These are phyloP conservation scores for Penicillium sp. DNA, from an alignment of 2,329 filamentous ascomycete genomes.

Conservation along the genomic window DNA sequence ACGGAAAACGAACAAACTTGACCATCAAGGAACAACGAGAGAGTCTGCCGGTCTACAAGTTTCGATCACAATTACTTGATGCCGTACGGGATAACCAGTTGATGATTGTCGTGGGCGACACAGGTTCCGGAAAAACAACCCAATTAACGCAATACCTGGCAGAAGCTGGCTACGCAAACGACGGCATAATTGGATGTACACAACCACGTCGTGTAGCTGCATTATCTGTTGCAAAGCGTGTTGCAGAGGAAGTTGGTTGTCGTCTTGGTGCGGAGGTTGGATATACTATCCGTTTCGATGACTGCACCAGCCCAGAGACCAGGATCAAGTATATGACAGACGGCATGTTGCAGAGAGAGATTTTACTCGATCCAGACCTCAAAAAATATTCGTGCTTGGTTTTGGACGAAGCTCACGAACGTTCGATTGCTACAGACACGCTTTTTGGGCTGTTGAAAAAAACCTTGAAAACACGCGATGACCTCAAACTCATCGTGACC, in stretches of 20 bases:
- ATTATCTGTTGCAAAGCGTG: slow-evolving; percentile 96
- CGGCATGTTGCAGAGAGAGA: slow-evolving; percentile 94
- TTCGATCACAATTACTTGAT: slow-evolving; percentile 80
- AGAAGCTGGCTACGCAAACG: slow-evolving; percentile 82
- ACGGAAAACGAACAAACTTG: slow-evolving; percentile 83
- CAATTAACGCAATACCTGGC: slow-evolving; percentile 90
- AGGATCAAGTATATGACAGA: slow-evolving; percentile 99
- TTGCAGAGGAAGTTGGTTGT: slow-evolving; percentile 92
- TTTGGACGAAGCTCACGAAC: slow-evolving; percentile 96
- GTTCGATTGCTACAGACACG: slow-evolving; percentile 93
- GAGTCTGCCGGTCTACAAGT: slow-evolving; percentile 81
- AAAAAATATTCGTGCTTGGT: slow-evolving; percentile 93
- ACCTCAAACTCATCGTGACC: slow-evolving; percentile 93
- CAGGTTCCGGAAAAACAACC: slow-evolving; percentile 85
- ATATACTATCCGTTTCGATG: slow-evolving; percentile 96
- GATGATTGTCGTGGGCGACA: slow-evolving; percentile 94
- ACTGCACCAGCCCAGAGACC: slow-evolving; percentile 80
- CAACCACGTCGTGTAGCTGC: slow-evolving; percentile 95
- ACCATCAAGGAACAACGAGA: slow-evolving; percentile 95
- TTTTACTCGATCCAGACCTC: slow-evolving; percentile 85
- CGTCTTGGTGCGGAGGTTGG: slow-evolving; percentile 87
- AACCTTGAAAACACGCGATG: slow-evolving; percentile 76
- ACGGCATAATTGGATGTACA: slow-evolving; percentile 90
- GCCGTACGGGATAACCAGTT: slow-evolving; percentile 86
- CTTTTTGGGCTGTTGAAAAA: slow-evolving; percentile 93